Evolutionary conservation across 2,329 filamentous ascomycete species (phyloP), one percentile per base, ranked within the genome.

Genomic region (Arthrobotrys conoides): DNA sequence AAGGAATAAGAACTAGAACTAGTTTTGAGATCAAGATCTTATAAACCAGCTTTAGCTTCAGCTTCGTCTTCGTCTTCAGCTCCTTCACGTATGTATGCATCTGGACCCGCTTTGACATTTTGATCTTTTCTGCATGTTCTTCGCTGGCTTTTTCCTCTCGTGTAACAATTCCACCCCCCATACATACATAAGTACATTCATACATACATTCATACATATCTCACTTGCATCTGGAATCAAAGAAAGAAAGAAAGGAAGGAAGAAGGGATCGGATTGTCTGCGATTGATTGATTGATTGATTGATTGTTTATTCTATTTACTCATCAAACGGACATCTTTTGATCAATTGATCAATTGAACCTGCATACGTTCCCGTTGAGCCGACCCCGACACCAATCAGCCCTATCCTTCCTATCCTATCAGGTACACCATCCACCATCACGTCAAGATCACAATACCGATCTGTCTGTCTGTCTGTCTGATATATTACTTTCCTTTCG

Each of bases 281-380:
- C 24, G n/a, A 65, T 33, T 49, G 61, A 65, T 51, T 49, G 44
- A 20, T 51, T 38, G 41, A 36, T 6, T 22, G 44, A 18, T 4
- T 38, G 65, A 69, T 3, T 30, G 27, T n/a, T n/a, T n/a, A n/a
- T n/a, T n/a, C n/a, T 59, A 61, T 64, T 72, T 72, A 73, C 70
- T 73, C 70, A 73, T 67, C 70, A 73, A 22, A 20, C 44, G 20
- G 10, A 20, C 44, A 64, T 48, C 38, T 53, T 46, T 38, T 41
- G n/a, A n/a, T n/a, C n/a, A n/a, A n/a, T n/a, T n/a, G n/a, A n/a
- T n/a, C n/a, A n/a, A n/a, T n/a, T 46, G 70, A 73, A 73, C 70
- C 70, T 73, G 70, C 61, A 73, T 73, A 41, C 24, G 27, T 8
- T 73, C 61, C 70, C 70, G 70, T 65, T 51, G 46, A 65, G 44